A percentile compares a stretch with the other conserved stretches of the same genome.
phyloP scores from a whole-genome alignment of 2,329 filamentous ascomycete genomes.

The Chaetomiaceae sp. region DNA sequence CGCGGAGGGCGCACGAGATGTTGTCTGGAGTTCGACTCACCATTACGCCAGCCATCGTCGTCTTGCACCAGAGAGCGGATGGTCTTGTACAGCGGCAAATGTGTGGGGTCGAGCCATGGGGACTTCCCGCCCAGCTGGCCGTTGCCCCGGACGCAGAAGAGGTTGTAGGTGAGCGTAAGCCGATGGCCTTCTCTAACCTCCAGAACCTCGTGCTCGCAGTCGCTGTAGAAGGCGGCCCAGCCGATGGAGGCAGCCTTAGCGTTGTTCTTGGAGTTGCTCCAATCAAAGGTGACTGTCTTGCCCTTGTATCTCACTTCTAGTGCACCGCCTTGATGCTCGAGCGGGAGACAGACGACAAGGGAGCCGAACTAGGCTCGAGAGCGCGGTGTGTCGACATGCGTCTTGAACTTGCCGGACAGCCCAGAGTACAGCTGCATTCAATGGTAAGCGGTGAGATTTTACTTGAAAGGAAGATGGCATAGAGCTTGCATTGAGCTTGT shows the following conservation, averaged over 20 bases:
- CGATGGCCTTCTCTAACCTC: conserved; percentile 46
- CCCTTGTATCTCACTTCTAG: conserved; percentile 38
- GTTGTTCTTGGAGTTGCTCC: conserved; percentile 24
- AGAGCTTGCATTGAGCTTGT: conserved; percentile 40
- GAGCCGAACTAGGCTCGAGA: conserved; percentile 44
- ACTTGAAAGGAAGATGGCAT: neutral
- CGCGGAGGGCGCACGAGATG: neutral
- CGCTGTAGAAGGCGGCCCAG: conserved; percentile 49
- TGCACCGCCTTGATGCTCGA: conserved; percentile 34
- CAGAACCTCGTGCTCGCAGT: conserved; percentile 47
- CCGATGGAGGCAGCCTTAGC: conserved; percentile 19
- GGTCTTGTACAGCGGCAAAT: conserved; percentile 31
- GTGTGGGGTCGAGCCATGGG: conserved; percentile 27
- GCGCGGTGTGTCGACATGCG: conserved; percentile 49
- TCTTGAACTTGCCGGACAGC: conserved; percentile 44
- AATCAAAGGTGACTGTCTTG: conserved; percentile 35
- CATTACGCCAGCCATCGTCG: conserved; percentile 18
- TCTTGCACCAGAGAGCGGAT: conserved; percentile 33
- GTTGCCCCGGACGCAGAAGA: conserved; percentile 37
- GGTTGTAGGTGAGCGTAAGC: conserved; percentile 55
- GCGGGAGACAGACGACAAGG: conserved; percentile 45
- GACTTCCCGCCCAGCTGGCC: conserved; percentile 23
- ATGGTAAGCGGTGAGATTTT: too few species aligned
- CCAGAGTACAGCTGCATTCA: conserved; percentile 37
- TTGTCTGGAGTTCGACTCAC: neutral